Evolutionary conservation across 192 early-diverging fungal genomes (phyloP), one percentile per base, ranked within the genome.

Genomic region (Umbelopsis vinacea): DNA sequence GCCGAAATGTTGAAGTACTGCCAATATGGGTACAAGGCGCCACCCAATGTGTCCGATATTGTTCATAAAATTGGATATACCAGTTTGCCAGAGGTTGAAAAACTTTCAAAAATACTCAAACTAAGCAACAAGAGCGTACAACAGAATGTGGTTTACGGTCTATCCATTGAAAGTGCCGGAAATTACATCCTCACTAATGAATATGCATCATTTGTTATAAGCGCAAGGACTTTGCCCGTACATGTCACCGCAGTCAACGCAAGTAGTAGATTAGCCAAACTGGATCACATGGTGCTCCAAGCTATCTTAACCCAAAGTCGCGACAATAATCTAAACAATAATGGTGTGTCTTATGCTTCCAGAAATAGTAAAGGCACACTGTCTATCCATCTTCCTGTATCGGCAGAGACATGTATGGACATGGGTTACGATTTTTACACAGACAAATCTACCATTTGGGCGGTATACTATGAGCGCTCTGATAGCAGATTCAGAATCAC

Each of bases 311-410:
- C 57, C 4, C 57, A 63, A 37, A 63, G 29, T 63, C 57, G 57
- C 11, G 57, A 63, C 33, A 63, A 63, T 63, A 26, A 63, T 29
- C 14, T 63, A 63, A 63, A 38, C 33, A 9, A 33, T 19, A 14
- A 37, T 19, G 33, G 57, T 6, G 57, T 26, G 0, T 37, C 29
- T 4, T 63, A 63, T 17, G 57, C 57, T 63, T 63, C 57, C 29
- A 63, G 57, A 63, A 63, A 63, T 14, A 63, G 57, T 37, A 12
- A 38, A n/a, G 57, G 57, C 33, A 35, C 57, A n/a, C 14, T 63
- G 0, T 6, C n/a, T n/a, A 35, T 37, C 15, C 57, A 63, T 6
- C 33, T 29, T 63, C 57, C 57, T 35, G 57, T 63, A 29, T 19
- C 57, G 7, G 57, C 57, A 3, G 57, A 63, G 57, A 63, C 57